These are phyloP conservation scores for Metarhizium brunneum DNA, from an alignment of 2,329 filamentous ascomycete genomes.

Conservation along the genomic window DNA sequence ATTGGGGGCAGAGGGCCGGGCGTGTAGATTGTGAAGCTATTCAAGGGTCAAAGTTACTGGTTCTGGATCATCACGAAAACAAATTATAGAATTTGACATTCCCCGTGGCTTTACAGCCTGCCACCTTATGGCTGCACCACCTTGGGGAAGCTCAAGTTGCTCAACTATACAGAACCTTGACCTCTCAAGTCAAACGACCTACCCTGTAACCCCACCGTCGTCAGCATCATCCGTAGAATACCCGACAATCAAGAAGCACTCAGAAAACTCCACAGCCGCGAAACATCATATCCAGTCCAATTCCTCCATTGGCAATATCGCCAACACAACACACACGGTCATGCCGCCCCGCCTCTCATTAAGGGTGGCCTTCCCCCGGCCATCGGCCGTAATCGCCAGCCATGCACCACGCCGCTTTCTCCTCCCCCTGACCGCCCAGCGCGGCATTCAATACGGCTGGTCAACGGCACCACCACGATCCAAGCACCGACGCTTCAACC, in stretches of 20 bases:
- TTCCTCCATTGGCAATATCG: slow-evolving; percentile 4
- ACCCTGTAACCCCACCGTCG: not conserved
- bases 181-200: not conserved
- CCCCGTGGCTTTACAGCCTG: no score
- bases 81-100: no score
- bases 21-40: slow-evolving; percentile 10
- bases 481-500: slow-evolving; percentile 53
- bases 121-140: no score
- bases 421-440: slow-evolving; percentile 34
- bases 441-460: slow-evolving; percentile 53
- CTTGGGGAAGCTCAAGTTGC: no score
- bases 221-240: slow-evolving; percentile 8
- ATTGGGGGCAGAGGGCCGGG: slow-evolving; percentile 36
- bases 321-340: slow-evolving; percentile 12
- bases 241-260: slow-evolving; percentile 5
- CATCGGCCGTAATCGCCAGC: slow-evolving; percentile 18
- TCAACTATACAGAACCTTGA: no score
- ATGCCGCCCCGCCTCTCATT: slow-evolving; percentile 38
- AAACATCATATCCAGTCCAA: not conserved
- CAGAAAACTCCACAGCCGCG: slow-evolving; percentile 10
- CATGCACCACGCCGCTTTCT: slow-evolving; percentile 30
- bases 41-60: no score
- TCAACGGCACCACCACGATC: slow-evolving; percentile 41
- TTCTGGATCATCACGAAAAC: no score
- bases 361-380: slow-evolving; percentile 33